A percentile compares a stretch with the other conserved stretches of the same genome.
Evolutionary conservation across 108 stramenopile genomes (phyloP).

Genomic region (Aurantiochytrium sp.): DNA sequence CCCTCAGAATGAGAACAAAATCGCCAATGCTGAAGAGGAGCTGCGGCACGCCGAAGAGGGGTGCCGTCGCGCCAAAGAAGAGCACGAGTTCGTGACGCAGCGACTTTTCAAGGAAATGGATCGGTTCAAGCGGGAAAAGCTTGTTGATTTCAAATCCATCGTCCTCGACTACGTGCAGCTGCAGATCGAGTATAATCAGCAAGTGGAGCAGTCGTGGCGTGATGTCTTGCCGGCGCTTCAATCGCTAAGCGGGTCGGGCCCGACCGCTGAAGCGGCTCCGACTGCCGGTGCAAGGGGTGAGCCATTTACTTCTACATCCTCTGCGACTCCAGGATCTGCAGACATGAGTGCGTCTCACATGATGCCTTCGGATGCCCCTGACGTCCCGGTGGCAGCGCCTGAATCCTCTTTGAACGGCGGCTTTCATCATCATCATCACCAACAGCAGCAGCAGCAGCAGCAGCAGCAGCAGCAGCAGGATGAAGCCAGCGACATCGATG

Average conservation of each 20-base stretch:
- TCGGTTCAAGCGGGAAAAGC: conserved; percentile 88
- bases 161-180: conserved; percentile 81
- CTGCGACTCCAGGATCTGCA: no score
- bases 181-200: conserved; percentile 83
- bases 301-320: no score
- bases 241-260: not conserved
- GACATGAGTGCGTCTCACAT: no score
- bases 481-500: no score
- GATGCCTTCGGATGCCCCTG: no score
- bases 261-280: not conserved
- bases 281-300: not conserved
- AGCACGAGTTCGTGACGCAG: conserved; percentile 72
- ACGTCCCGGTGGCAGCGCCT: no score
- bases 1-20: not conserved
- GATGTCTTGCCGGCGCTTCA: not conserved
- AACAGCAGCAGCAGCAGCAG: no score
- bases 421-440: no score
- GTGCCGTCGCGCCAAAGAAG: conserved; percentile 63
- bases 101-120: conserved; percentile 87
- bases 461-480: no score
- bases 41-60: conserved; percentile 64
- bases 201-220: conserved; percentile 81
- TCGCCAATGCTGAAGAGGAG: conserved; percentile 67
- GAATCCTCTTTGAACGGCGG: no score
- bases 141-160: conserved; percentile 81